Percentiles rank a stretch among this genome's conserved stretches.
phyloP scores from a whole-genome alignment of 2,329 filamentous ascomycete genomes.

The Juglanconis oblonga region DNA sequence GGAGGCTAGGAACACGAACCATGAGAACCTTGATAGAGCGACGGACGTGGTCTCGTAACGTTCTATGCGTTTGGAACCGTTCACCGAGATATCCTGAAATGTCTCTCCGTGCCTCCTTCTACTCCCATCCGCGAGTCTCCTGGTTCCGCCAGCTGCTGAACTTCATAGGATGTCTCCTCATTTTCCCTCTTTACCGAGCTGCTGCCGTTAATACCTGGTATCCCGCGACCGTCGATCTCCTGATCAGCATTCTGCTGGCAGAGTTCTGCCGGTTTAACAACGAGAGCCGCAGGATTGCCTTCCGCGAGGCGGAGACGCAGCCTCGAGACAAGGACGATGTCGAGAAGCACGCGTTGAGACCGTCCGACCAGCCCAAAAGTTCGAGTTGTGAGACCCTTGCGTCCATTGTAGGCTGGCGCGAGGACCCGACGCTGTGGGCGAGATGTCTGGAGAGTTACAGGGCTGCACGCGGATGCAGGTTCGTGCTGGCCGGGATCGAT shows the following conservation, averaged over 20 bases:
- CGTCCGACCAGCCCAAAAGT: not conserved
- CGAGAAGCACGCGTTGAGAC: conserved; percentile 15
- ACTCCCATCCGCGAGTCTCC: not conserved
- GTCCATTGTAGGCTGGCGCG: conserved; percentile 29
- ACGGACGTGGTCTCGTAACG: not conserved
- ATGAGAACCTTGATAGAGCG: not conserved
- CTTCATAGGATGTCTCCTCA: conserved; percentile 25
- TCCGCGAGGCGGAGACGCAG: conserved; percentile 1
- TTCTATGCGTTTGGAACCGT: not conserved
- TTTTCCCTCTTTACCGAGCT: conserved; percentile 23
- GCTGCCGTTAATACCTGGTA: conserved; percentile 23
- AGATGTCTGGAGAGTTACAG: conserved; percentile 29
- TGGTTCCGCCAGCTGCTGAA: conserved; percentile 24
- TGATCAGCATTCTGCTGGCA: conserved; percentile 26
- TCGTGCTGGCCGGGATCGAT: conserved; percentile 29
- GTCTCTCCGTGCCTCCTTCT: not conserved
- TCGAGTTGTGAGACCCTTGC: conserved; percentile 22
- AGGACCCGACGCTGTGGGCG: conserved; percentile 27
- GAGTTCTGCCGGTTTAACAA: conserved; percentile 27
- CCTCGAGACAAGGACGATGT: conserved; percentile 17
- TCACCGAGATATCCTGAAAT: not conserved
- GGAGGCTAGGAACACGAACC: too few species aligned
- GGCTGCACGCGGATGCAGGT: conserved; percentile 22
- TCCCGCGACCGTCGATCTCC: conserved; percentile 26
- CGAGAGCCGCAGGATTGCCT: conserved; percentile 22